Base-by-base conservation (phyloP, 2,329 filamentous ascomycete genomes). In the Talaromyces sp. region DNA sequence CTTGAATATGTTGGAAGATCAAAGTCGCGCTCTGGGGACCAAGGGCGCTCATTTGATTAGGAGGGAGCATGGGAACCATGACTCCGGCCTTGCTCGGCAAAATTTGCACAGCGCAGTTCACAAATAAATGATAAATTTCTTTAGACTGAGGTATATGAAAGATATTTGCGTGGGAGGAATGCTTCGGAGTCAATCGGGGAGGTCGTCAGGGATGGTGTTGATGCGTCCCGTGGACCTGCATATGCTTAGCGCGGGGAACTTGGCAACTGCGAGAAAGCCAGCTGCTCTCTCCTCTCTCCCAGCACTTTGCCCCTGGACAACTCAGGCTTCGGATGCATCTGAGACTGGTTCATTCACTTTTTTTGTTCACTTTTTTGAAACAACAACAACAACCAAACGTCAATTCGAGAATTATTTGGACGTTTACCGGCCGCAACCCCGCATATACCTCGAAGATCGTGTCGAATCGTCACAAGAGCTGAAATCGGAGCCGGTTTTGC, bases 1-100 rank as follows among this genome's bases (percentile, higher is more conserved):
- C 93, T 61, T 93, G 90, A 63, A 99, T 86, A 64, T 86, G 83
- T 66, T 86, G 81, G 71, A 85, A 87, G 59, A 87, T 79, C 54
- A 81, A 77, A 62, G 80, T 77, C 9, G 84, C 83, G 64, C 81
- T 84, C 65, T 81, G 77, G 26, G 74, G 75, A 10, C 72, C 78
- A 64, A 71, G 72, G 24, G 49, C 74, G 49, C 65, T 70, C 29
- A 70, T 70, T 5, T 69, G 65, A 21, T 72, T 60, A n/a, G 68
- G 67, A 17, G 74, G 69, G 43, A 73, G 69, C 50, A 73, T 71
- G 27, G 72, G 65, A 29, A 64, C 61, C 21, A 65, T 58, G n/a
- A 41, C 58, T 57, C 31, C 62, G 62, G 56, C 65, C 59, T 32
- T 50, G 43, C 19, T 26, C 4, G 17, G 19, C 8, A 50, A 9